Base-by-base conservation (phyloP, 1,139 yeast genomes). In the Taphrina sp. region DNA sequence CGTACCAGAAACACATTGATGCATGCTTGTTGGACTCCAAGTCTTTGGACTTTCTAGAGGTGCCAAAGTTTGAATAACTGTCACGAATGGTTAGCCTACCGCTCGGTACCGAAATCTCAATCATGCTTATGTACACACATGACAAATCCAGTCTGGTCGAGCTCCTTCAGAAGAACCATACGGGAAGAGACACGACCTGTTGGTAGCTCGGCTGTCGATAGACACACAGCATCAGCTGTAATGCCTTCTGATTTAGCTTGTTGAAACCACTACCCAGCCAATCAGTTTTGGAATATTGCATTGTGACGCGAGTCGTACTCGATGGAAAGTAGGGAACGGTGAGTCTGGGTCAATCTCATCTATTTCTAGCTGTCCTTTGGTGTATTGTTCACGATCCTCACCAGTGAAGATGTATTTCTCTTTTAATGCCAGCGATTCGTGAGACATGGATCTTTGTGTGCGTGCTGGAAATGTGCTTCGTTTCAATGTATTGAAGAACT, bases 181-280 rank as follows among this genome's bases (percentile, higher is more conserved):
- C 98, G 74, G 4, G 90, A 81, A 0, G 95, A 83, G 1, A 92
- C 88, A 59, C 95, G 75, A 22, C 98, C 98, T 7, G 85, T 77
- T 7, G 96, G 96, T 59, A 90, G 74, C 59, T 81, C 76, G 0
- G 95, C 95, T 0, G 98, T 90, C 12, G 96, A 80, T 34, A 92
- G 79, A 14, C 83, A 86, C 19, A 81, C 75, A 1, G 92, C 78
- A 67, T 92, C 97, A 0, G 96, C 95, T 2, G 59, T 38, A 20
- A 43, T 22, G 17, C 45, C 47, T 37, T 35, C 53, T 4, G 72
- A 70, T 43, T 72, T 73, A n/a, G 96, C 97, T 38, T 87, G 88
- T 23, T 80, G 73, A 67, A 86, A 92, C 98, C 98, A 92, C 57
- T 72, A 69, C 61, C 82, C 78, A 72, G 90, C 92, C 69, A 87